These are phyloP conservation scores for Gonium pectorale DNA, from an alignment of 139 green algal species.

Conservation along the genomic window DNA sequence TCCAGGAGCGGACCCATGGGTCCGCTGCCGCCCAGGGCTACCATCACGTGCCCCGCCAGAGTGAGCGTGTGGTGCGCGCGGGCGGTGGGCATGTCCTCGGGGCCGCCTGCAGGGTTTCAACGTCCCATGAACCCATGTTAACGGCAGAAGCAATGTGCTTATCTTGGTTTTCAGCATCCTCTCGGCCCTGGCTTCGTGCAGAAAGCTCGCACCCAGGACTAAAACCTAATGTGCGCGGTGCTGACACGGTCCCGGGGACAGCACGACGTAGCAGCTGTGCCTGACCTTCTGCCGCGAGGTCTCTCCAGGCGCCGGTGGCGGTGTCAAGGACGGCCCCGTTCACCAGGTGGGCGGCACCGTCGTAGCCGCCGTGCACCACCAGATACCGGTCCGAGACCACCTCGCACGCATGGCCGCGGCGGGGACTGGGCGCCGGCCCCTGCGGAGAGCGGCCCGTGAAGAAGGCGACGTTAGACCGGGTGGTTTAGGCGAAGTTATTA, in stretches of 20 bases:
- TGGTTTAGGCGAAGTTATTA: too few relatives aligned
- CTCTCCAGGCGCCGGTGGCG: conserved; percentile 41
- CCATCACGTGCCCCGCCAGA: conserved; percentile 33
- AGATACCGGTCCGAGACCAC: conserved; percentile 60
- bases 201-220: too few relatives aligned
- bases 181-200: too few relatives aligned
- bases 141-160: too few relatives aligned
- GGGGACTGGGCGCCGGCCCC: conserved; percentile 34
- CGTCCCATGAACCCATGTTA: too few relatives aligned
- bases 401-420: conserved; percentile 49
- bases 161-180: too few relatives aligned
- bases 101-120: conserved; percentile 35
- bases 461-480: too few relatives aligned
- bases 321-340: conserved; percentile 61
- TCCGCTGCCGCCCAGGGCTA: conserved; percentile 58
- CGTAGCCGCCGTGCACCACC: conserved; percentile 66
- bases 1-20: conserved; percentile 30
- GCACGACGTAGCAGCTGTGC: too few relatives aligned
- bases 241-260: too few relatives aligned
- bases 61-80: conserved; percentile 62
- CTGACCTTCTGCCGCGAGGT: conserved; percentile 47
- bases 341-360: conserved; percentile 46
- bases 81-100: conserved; percentile 47
- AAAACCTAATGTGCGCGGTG: too few relatives aligned
- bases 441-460: not conserved